These are phyloP conservation scores for Alternaria brassicae DNA, from an alignment of 2,329 filamentous ascomycete genomes.

Conservation along the genomic window DNA sequence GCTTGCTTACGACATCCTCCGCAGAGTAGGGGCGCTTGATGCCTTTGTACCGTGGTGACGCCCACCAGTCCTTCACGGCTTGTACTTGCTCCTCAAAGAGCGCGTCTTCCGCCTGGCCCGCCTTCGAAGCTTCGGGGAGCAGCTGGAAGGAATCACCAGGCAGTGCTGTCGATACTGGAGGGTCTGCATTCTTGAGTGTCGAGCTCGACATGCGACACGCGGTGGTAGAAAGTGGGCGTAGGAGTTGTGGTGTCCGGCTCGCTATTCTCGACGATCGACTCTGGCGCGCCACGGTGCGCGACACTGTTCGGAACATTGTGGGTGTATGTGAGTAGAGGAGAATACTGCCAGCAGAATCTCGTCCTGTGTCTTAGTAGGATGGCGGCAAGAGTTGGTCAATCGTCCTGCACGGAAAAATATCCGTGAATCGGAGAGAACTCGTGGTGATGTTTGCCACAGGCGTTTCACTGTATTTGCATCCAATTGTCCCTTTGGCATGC, in stretches of 20 bases:
- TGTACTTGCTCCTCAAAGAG: constrained; percentile 84
- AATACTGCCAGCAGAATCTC: constrained; percentile 15
- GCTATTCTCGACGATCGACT: constrained; percentile 38
- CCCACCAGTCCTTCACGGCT: constrained; percentile 92
- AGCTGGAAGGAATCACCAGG: constrained; percentile 86
- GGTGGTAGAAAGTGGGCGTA: constrained; percentile 53
- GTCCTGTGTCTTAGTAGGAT: constrained; percentile 12
- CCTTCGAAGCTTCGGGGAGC: constrained; percentile 77
- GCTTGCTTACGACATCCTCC: constrained; percentile 90
- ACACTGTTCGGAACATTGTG: constrained; percentile 49
- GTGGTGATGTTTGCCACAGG: constrained; percentile 25
- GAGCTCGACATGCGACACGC: constrained; percentile 61
- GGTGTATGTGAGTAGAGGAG: constrained; percentile 10
- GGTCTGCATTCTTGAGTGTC: constrained; percentile 61
- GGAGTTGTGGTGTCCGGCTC: constrained; percentile 36
- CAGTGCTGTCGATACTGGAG: constrained; percentile 66
- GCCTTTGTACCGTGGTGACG: constrained; percentile 79
- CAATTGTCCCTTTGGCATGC: constrained; percentile 14
- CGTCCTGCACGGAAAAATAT: constrained; percentile 22
- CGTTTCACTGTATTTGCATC: constrained; percentile 3
- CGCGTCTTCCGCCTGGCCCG: constrained; percentile 80
- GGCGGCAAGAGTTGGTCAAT: constrained; percentile 1
- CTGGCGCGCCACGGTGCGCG: constrained; percentile 48
- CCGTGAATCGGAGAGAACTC: constrained; percentile 19
- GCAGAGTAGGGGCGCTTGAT: constrained; percentile 93